Conservation (phyloP, 352 stramenopile species). For the Pythium volutum region DNA sequence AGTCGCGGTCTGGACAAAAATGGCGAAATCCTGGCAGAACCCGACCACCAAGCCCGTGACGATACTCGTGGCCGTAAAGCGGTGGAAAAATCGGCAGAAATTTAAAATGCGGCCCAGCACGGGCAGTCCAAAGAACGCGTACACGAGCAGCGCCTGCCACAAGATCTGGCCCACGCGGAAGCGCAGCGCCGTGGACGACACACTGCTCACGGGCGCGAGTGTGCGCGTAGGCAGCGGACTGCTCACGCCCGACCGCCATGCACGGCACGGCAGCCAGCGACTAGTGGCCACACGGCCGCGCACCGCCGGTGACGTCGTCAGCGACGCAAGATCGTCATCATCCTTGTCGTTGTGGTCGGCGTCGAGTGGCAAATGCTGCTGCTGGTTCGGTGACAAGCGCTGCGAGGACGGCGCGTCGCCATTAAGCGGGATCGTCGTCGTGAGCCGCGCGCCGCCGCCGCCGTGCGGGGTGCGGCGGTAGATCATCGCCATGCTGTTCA, state of each 20-base stretch:
- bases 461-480: conserved; percentile 46
- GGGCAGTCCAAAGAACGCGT: conserved; percentile 60
- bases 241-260: neutral
- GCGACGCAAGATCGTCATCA: conserved; percentile 14
- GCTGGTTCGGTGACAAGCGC: neutral
- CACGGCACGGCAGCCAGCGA: conserved; percentile 9
- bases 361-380: neutral
- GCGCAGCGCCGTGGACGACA: no score
- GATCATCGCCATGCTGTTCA: conserved; percentile 49
- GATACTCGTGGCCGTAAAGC: conserved; percentile 43
- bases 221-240: neutral
- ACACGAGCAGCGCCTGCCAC: conserved; percentile 64
- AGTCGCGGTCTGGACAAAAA: conserved; percentile 61
- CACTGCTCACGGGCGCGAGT: neutral
- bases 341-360: conserved; percentile 12
- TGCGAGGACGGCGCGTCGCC: conserved; percentile 15
- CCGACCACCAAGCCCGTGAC: conserved; percentile 45
- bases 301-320: neutral
- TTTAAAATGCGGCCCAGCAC: conserved; percentile 62
- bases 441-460: conserved; percentile 35
- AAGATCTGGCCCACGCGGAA: conserved; percentile 54
- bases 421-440: conserved; percentile 22
- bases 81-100: conserved; percentile 55
- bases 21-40: conserved; percentile 53
- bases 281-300: neutral